Evolutionary conservation across 768 basidiomycete species (phyloP).

Genomic region (Mycena polygramma): DNA sequence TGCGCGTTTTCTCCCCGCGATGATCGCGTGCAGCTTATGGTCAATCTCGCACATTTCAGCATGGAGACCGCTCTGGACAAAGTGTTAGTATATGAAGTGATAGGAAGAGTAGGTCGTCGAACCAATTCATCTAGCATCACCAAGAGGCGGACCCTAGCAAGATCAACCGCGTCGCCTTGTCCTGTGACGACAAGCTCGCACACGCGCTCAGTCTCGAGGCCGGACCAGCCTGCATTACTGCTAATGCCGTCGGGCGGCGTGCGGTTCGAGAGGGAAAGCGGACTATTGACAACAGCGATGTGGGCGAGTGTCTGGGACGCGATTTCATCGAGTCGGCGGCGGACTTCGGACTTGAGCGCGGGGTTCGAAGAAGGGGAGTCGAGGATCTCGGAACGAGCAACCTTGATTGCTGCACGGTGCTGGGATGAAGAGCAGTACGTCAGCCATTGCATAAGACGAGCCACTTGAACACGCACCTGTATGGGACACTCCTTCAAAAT

Average conservation of each 20-base stretch:
- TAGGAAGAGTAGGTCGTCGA: conserved; percentile 47
- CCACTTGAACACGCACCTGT: conserved; percentile 62
- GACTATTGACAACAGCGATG: conserved; percentile 93
- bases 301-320: conserved; percentile 93
- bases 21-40: conserved; percentile 91
- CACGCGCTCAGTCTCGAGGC: conserved; percentile 93
- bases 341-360: conserved; percentile 83
- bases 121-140: conserved; percentile 97
- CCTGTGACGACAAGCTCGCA: conserved; percentile 96
- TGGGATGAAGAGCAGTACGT: conserved; percentile 46
- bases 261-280: conserved; percentile 78
- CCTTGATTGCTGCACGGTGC: conserved; percentile 90
- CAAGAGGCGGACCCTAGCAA: conserved; percentile 90
- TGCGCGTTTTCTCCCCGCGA: conserved; percentile 90
- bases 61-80: conserved; percentile 85
- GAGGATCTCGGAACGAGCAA: conserved; percentile 93
- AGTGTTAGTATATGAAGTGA: conserved; percentile 19
- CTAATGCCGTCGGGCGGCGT: conserved; percentile 85
- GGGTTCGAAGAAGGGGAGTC: conserved; percentile 87
- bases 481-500: conserved; percentile 92
- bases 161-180: conserved; percentile 87
- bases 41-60: conserved; percentile 94
- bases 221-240: conserved; percentile 85
- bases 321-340: conserved; percentile 91
- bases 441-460: conserved; percentile 35